These are phyloP conservation scores for Neltuma alba DNA, from an alignment of 306 rosid genomes.

Conservation along the genomic window DNA sequence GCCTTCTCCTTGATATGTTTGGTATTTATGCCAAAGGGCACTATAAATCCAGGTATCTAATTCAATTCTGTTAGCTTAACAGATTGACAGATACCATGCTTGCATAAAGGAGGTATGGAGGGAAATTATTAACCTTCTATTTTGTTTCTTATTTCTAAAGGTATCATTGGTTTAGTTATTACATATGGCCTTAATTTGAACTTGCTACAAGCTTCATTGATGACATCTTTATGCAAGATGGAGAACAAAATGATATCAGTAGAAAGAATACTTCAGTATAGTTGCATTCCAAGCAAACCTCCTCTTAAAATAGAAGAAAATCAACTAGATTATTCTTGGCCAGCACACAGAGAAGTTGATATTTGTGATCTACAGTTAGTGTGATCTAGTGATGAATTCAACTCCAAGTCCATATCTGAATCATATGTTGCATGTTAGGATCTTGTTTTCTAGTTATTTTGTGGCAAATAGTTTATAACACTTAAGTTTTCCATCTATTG, in stretches of 20 bases:
- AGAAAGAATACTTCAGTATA: slow-evolving; percentile 83
- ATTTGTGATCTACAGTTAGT: slow-evolving; percentile 72
- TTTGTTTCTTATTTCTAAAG: slow-evolving; percentile 35
- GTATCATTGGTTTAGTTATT: slow-evolving; percentile 84
- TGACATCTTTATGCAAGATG: slow-evolving; percentile 74
- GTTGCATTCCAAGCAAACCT: slow-evolving; percentile 70
- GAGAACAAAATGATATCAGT: slow-evolving; percentile 89
- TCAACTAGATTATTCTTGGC: slow-evolving; percentile 68
- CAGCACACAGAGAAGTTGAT: slow-evolving; percentile 65
- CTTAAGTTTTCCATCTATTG: not conserved
- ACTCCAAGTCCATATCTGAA: not conserved
- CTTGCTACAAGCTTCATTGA: slow-evolving; percentile 62
- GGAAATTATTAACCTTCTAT: not conserved
- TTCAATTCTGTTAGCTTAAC: not conserved
- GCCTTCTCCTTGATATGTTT: slow-evolving; percentile 59
- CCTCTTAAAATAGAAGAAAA: slow-evolving; percentile 63
- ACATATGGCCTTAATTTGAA: slow-evolving; percentile 87
- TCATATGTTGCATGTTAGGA: not conserved
- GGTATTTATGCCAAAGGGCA: slow-evolving; percentile 58
- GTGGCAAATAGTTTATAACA: not conserved
- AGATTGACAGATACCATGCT: not conserved
- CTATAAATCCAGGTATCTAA: slow-evolving; percentile 61
- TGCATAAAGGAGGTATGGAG: not conserved
- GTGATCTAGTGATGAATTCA: not conserved
- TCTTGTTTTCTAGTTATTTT: not conserved